Percentiles rank a stretch among this genome's conserved stretches.
Conservation (phyloP, 208 protist species). For the Acanthamoeba royreba region DNA sequence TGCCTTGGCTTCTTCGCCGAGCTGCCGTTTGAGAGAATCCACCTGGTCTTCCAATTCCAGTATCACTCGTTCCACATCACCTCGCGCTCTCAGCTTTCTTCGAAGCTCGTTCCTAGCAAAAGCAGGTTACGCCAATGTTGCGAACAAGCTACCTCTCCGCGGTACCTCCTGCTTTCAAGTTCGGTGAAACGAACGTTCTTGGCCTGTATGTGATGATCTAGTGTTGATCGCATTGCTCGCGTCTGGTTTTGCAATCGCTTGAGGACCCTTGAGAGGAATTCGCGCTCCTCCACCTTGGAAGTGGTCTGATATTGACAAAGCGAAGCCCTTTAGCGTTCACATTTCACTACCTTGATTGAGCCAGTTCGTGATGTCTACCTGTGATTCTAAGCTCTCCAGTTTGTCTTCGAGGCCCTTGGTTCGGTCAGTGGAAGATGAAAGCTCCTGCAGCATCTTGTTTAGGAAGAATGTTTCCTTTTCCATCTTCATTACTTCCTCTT, state of each 20-base stretch:
- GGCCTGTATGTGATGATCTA: neutral
- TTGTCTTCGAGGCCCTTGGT: neutral
- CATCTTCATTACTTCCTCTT: neutral
- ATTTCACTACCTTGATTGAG: no score
- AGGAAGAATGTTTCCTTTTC: neutral
- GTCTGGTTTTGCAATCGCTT: neutral
- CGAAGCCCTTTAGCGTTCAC: neutral
- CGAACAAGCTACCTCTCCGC: no score
- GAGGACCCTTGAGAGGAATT: neutral
- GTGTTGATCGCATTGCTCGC: neutral
- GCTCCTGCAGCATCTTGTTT: neutral
- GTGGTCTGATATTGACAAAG: neutral
- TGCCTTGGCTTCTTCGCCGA: neutral
- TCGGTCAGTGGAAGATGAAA: neutral
- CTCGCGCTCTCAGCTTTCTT: neutral
- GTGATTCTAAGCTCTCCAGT: neutral
- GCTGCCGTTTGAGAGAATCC: neutral
- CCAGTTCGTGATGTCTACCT: neutral
- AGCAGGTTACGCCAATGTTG: neutral
- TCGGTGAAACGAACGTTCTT: neutral
- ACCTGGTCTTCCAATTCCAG: neutral
- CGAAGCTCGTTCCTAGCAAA: neutral
- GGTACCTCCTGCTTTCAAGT: neutral
- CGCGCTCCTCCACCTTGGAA: neutral
- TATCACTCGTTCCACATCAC: neutral